Base-by-base conservation (phyloP, 768 basidiomycete genomes). In the Suillus plorans region DNA sequence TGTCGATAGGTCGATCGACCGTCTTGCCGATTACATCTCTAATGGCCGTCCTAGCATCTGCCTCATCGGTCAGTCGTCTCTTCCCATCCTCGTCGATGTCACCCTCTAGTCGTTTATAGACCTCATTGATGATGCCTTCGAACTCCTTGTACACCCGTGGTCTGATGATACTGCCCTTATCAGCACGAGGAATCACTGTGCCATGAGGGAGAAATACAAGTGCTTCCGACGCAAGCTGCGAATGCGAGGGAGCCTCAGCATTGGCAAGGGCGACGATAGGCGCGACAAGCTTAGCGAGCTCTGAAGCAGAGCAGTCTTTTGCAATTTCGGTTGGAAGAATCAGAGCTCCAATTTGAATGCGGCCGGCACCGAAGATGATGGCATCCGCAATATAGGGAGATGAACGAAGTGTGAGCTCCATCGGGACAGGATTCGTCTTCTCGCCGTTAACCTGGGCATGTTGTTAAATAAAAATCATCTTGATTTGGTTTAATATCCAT, bases 401-500 rank as follows among this genome's bases (percentile, higher is more conserved):
- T 3, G 84, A 84, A 22, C 82, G 82, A 62, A 86, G 80, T 22
- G 78, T 74, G 45, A 84, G 77, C 67, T 86, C 85, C 61, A 86
- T 84, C 0, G 85, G 84, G 7, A 84, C 81, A 6, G 84, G 84
- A 66, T 85, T 85, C 9, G 83, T 85, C 75, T 86, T 86, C 73
- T 86, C 85, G 8, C 86, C 84, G 16, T 73, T 73, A 2, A 75
- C 68, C 72, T 73, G n/a, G 2, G 78, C 67, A 10, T 74, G 74
- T 64, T 79, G 73, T 13, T 37, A 16, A 34, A 45, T 39, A 4
- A 25, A 16, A 44, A 3, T 25, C 6, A 13, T 18, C 5, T 2
- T 9, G 14, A 50, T 20, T 4, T 22, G 10, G 3, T 4, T 13
- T 10, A 6, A 4, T 13, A 42, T n/a, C 20, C 63, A 25, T 65